Evolutionary conservation across 140 eudicot genomes (phyloP), one percentile per base, ranked within the genome.

Genomic region (Flaveria floridana): DNA sequence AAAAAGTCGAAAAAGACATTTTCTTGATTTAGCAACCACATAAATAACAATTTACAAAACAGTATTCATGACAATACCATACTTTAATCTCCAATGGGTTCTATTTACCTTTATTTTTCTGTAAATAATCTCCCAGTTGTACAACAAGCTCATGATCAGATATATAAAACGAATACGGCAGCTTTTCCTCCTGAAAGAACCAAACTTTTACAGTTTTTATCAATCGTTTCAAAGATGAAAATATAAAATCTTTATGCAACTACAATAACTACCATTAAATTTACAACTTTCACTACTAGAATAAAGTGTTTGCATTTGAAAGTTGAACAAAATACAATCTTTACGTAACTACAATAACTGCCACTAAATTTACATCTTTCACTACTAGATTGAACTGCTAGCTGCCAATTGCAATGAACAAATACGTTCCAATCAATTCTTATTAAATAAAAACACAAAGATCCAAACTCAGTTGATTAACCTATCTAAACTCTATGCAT

Each of bases 121-220:
- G 85, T 68, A 94, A 82, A 86, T 94, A 94, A 4, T 73, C 78
- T 75, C 90, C 99, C 6, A 94, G 84, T 72, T 84, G 89, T 68
- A 80, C 83, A 46, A 86, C 77, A 75, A 94, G 99, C 84, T 94
- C 99, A 19, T 88, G 89, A 81, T 94, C 90, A n/a, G 99, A 85
- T 71, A 94, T 84, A 83, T 94, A 94, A 89, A 94, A 94, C 12
- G 96, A 89, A 71, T 94, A 94, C 18, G 99, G 99, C 73, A 90
- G 77, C 81, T 78, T 90, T 73, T 94, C 99, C 83, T 90, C 97
- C 99, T 94, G 85, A 74, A 53, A 55, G 48, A 68, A 72, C 67
- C 65, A 69, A 46, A 16, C 2, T 1, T 50, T 10, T 58, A 70
- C 25, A 70, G 16, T 39, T 74, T 39, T 48, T 30, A 30, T 28